Conservation (phyloP, 106 monocot species). For the Ottelia alismoides region DNA sequence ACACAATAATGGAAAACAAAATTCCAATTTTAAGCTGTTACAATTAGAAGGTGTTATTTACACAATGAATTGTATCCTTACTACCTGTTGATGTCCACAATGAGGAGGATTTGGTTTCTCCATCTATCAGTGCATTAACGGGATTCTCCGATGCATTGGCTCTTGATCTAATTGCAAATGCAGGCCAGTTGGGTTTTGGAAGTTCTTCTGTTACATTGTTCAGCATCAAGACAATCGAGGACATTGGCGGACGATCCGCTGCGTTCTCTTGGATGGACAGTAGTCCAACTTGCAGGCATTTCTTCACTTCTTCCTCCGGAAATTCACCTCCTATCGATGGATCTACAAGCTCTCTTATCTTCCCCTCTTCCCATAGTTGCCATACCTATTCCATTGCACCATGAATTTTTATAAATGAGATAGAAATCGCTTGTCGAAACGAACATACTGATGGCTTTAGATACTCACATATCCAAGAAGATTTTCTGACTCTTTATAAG, state of each 20-base stretch:
- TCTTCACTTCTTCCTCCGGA: constrained; percentile 4
- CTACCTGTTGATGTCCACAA: too few relatives aligned
- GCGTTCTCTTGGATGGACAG: constrained; percentile 14
- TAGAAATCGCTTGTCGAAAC: background rate
- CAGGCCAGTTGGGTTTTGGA: too few relatives aligned
- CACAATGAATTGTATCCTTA: too few relatives aligned
- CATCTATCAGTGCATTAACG: too few relatives aligned
- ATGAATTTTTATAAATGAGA: background rate
- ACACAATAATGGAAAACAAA: too few relatives aligned
- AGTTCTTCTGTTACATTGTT: too few relatives aligned
- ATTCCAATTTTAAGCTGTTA: too few relatives aligned
- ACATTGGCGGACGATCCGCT: constrained; percentile 12
- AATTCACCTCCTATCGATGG: constrained; percentile 2
- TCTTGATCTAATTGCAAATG: too few relatives aligned
- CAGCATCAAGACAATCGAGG: constrained; percentile 7
- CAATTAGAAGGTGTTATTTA: too few relatives aligned
- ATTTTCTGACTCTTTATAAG: constrained; percentile 8
- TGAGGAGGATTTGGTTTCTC: too few relatives aligned
- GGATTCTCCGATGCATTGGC: too few relatives aligned
- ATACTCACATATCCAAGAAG: constrained; percentile 19
- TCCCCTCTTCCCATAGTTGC: constrained; percentile 30
- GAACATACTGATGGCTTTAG: background rate
- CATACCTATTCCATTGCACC: constrained; percentile 17
- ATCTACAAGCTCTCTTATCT: constrained; percentile 17
- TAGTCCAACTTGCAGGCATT: constrained; percentile 22